Percentiles rank a stretch among this genome's conserved stretches.
phyloP scores from a whole-genome alignment of 305 asterid species.

The Fraxinus ornus region DNA sequence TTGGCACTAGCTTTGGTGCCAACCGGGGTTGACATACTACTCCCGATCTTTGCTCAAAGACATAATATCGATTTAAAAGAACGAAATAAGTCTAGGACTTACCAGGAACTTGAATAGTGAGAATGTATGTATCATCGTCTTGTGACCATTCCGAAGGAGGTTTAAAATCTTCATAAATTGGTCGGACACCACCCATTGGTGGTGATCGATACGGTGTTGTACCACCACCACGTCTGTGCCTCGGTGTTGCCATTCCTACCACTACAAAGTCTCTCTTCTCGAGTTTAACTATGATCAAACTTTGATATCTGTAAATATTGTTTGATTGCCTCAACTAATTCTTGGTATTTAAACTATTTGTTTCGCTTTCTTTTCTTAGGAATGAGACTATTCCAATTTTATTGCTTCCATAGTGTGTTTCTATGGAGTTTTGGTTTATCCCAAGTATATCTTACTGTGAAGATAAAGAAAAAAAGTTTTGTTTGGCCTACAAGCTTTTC shows the following conservation, averaged over 20 bases:
- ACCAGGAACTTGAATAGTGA: constrained; percentile 72
- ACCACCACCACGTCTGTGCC: constrained; percentile 37
- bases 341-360: neutral
- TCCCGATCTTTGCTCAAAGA: neutral
- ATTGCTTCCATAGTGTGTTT: constrained; percentile 38
- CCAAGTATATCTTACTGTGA: neutral
- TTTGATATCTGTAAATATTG: neutral
- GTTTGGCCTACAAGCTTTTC: neutral
- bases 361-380: constrained; percentile 29
- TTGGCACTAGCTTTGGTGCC: neutral
- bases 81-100: neutral
- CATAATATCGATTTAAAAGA: neutral
- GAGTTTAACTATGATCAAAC: neutral
- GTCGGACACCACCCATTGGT: constrained; percentile 33
- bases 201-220: constrained; percentile 23
- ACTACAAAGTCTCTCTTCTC: neutral
- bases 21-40: neutral
- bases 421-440: neutral
- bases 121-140: constrained; percentile 53
- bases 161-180: constrained; percentile 57
- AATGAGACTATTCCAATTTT: constrained; percentile 41
- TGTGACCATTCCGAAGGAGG: constrained; percentile 61
- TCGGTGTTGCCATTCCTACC: constrained; percentile 42
- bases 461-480: constrained; percentile 2
- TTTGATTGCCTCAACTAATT: neutral